A percentile compares a stretch with the other conserved stretches of the same genome.
Conservation (phyloP, 768 basidiomycete genomes). For the Phaeotremella skinneri region DNA sequence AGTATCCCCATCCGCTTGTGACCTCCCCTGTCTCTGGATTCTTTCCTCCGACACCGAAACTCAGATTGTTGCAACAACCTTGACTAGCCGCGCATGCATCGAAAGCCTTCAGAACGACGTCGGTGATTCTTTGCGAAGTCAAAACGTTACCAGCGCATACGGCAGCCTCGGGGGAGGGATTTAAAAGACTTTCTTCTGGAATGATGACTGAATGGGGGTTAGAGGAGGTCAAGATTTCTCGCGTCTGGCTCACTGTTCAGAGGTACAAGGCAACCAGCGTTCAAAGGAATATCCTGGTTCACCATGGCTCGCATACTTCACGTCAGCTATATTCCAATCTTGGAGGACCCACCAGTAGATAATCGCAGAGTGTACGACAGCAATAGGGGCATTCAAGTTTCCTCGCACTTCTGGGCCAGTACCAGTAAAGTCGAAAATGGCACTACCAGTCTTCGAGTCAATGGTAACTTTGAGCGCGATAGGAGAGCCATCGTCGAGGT, state of each 20-base stretch:
- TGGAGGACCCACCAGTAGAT: constrained; percentile 41
- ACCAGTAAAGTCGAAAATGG: constrained; percentile 71
- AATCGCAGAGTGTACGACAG: constrained; percentile 33
- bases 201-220: constrained; percentile 20
- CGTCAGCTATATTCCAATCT: background rate
- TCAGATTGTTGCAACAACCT: constrained; percentile 55
- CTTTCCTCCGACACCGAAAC: constrained; percentile 86
- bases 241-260: constrained; percentile 18
- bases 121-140: constrained; percentile 44
- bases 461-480: constrained; percentile 68
- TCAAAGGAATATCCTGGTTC: constrained; percentile 70
- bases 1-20: constrained; percentile 83
- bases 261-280: constrained; percentile 89
- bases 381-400: constrained; percentile 41
- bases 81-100: constrained; percentile 42
- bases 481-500: constrained; percentile 53
- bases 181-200: constrained; percentile 32
- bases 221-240: background rate
- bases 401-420: constrained; percentile 53
- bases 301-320: constrained; percentile 34
- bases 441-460: constrained; percentile 68
- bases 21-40: constrained; percentile 67
- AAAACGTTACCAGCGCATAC: constrained; percentile 40
- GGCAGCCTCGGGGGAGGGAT: constrained; percentile 36
- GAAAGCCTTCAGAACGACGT: constrained; percentile 43